Evolutionary conservation across 2,329 filamentous ascomycete genomes (phyloP).

Genomic region (Albifimbria verrucaria): DNA sequence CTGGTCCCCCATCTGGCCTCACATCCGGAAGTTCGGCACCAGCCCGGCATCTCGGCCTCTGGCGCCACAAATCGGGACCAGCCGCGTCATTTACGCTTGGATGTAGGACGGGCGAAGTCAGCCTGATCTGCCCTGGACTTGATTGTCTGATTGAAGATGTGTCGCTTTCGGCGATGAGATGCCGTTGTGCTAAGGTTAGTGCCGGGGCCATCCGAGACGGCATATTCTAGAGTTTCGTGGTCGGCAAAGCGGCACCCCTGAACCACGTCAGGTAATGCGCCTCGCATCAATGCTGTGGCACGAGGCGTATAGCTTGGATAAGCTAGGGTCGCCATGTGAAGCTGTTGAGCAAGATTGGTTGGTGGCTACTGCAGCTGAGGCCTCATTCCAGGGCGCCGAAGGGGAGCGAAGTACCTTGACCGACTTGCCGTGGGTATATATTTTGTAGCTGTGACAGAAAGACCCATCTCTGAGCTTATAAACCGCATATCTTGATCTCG

Average conservation of each 20-base stretch:
- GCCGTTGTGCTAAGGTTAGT: not conserved
- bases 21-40: slow-evolving; percentile 26
- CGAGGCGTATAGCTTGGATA: too few species aligned
- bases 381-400: too few species aligned
- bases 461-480: too few species aligned
- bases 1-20: too few species aligned
- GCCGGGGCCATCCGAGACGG: not conserved
- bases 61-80: not conserved
- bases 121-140: not conserved
- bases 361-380: too few species aligned
- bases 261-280: slow-evolving; percentile 15
- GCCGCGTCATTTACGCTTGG: not conserved
- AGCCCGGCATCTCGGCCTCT: slow-evolving; percentile 10
- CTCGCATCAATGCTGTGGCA: slow-evolving; percentile 12
- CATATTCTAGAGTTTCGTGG: not conserved
- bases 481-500: too few species aligned
- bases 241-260: slow-evolving; percentile 11
- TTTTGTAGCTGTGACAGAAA: too few species aligned
- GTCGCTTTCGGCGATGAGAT: not conserved
- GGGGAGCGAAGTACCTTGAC: too few species aligned
- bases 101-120: not conserved
- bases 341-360: too few species aligned
- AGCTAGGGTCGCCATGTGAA: too few species aligned
- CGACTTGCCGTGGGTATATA: too few species aligned
- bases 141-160: not conserved